A percentile compares a stretch with the other conserved stretches of the same genome.
Evolutionary conservation across 164 flowering plant species (phyloP).

Genomic region (Protea cynaroides): DNA sequence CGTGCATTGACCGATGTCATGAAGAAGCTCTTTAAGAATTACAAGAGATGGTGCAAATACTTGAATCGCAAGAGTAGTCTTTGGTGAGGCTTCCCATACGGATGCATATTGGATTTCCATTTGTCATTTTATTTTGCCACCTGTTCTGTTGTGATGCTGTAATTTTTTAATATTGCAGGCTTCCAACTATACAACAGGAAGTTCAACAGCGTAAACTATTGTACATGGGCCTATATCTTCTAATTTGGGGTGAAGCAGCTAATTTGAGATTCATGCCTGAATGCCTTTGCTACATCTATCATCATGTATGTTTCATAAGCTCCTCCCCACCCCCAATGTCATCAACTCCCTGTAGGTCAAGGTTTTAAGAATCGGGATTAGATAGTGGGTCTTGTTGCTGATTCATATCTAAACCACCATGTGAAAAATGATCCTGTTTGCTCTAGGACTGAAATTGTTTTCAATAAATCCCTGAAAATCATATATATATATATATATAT

Average conservation of each 20-base stretch:
- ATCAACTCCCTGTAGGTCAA: no score
- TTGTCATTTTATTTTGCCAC: no score
- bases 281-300: constrained; percentile 96
- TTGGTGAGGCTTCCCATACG: constrained; percentile 52
- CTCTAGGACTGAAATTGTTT: no score
- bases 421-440: no score
- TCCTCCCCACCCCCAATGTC: no score
- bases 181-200: constrained; percentile 97
- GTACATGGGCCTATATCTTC: constrained; percentile 89
- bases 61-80: constrained; percentile 95
- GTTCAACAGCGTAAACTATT: constrained; percentile 91
- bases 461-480: no score
- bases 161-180: constrained; percentile 39
- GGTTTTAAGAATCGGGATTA: no score
- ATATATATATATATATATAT: no score
- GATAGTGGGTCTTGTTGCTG: no score
- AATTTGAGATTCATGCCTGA: constrained; percentile 99
- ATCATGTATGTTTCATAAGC: constrained; percentile 56
- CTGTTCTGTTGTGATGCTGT: neutral
- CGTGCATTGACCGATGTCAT: constrained; percentile 87
- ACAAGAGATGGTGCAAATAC: constrained; percentile 97
- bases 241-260: constrained; percentile 99
- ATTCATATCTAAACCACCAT: no score
- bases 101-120: neutral
- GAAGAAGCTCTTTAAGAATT: constrained; percentile 96